Percentiles rank a stretch among this genome's conserved stretches.
Evolutionary conservation across 2,329 filamentous ascomycete species (phyloP).

Genomic region (Aspergillus ustus): DNA sequence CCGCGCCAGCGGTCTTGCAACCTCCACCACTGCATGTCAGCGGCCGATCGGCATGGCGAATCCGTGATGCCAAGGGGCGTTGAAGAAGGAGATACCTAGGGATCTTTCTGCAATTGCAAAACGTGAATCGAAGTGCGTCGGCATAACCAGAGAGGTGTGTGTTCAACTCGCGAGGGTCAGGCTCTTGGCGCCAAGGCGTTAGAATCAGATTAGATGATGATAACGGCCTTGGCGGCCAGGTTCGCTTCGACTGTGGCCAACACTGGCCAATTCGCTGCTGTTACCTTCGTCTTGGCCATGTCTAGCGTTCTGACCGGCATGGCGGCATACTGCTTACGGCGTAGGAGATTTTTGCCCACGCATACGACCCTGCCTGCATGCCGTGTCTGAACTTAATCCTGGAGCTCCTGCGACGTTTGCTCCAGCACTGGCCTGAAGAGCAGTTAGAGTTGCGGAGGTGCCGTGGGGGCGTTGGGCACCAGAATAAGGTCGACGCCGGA

Average conservation of each 20-base stretch:
- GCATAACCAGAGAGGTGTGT: background rate
- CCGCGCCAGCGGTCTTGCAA: background rate
- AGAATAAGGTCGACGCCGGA: background rate
- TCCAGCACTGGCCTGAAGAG: background rate
- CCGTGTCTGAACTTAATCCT: background rate
- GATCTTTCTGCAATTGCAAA: background rate
- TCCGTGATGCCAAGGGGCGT: background rate
- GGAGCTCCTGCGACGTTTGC: background rate
- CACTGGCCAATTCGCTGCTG: background rate
- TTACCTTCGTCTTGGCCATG: background rate
- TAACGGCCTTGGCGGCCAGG: background rate
- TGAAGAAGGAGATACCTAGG: background rate
- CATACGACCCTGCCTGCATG: background rate
- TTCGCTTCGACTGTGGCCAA: background rate
- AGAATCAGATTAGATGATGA: conserved; percentile 8
- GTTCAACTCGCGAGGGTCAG: background rate
- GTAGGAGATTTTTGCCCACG: background rate
- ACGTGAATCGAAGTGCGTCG: background rate
- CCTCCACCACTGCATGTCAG: background rate
- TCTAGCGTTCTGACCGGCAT: background rate
- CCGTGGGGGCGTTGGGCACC: background rate
- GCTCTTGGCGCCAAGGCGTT: background rate
- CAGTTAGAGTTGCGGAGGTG: background rate
- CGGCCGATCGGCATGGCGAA: background rate
- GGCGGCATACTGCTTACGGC: background rate